These are phyloP conservation scores for Tephrocybe sp. DNA, from an alignment of 768 basidiomycete species.

Conservation along the genomic window DNA sequence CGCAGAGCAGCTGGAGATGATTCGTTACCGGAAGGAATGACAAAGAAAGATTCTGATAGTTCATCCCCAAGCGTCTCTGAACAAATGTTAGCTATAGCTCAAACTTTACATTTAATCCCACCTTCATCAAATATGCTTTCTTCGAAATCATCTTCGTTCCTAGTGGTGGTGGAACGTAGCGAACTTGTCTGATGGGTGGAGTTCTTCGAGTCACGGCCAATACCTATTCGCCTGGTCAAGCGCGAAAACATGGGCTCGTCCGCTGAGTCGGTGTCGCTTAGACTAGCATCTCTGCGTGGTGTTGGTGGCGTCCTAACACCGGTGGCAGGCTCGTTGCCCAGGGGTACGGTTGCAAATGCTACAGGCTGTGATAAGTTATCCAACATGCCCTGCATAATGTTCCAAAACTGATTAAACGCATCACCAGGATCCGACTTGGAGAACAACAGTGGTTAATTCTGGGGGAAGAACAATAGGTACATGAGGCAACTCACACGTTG, in stretches of 20 bases:
- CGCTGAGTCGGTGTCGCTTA: constrained; percentile 58
- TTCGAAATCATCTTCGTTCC: constrained; percentile 51
- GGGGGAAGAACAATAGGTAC: constrained; percentile 6
- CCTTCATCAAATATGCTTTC: constrained; percentile 68
- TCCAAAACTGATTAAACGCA: constrained; percentile 88
- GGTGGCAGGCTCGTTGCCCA: constrained; percentile 41
- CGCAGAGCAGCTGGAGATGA: constrained; percentile 46
- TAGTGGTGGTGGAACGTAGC: constrained; percentile 15
- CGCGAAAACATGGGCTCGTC: constrained; percentile 63
- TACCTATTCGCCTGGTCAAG: constrained; percentile 50
- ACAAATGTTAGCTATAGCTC: not conserved
- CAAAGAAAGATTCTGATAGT: constrained; percentile 75
- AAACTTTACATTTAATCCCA: constrained; percentile 21
- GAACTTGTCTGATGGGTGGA: constrained; percentile 13
- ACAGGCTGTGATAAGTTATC: constrained; percentile 84
- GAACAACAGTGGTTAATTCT: constrained; percentile 1
- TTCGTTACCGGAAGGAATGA: constrained; percentile 65
- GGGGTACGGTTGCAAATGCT: constrained; percentile 79
- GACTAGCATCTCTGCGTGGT: constrained; percentile 46
- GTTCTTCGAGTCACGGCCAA: constrained; percentile 30
- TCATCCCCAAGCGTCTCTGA: constrained; percentile 50
- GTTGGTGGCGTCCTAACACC: constrained; percentile 25
- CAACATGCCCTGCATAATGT: constrained; percentile 81
- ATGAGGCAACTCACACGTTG: constrained; percentile 54
- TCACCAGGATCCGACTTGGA: constrained; percentile 76